Base-by-base conservation (phyloP, 306 rosid genomes). In the Oemleria cerasiformis region DNA sequence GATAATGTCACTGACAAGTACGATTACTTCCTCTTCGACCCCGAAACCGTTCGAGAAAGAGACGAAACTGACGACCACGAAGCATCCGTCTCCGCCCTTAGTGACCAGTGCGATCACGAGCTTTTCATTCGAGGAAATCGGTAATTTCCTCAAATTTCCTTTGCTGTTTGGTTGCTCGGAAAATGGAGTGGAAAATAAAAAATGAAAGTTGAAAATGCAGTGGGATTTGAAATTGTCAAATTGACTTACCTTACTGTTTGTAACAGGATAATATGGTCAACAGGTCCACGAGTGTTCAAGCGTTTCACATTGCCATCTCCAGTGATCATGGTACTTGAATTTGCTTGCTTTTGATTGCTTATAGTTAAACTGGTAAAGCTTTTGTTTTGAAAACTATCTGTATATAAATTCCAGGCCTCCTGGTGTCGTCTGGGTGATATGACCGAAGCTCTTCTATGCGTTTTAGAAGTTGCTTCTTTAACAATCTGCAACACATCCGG, bases 221-320 rank as follows among this genome's bases (percentile, higher is more conserved):
- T 38, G 54, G 4, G 12, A 20, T 54, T 13, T 54, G 13, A 25
- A 54, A 54, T 54, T 54, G 12, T 54, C 39, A 25, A 57, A 23
- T 25, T 4, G 6, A 25, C 25, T 25, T 21, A 14, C 39, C 9
- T 16, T 57, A 57, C 23, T 57, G 54, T 79, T 47, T 63, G 66
- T 67, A 54, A 61, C 86, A 93, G 98, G 88, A 91, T 93, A 67
- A 86, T 86, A 73, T 93, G 98, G 98, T 83, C 97, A 44, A 84
- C 90, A 2, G 97, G 96, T 80, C 86, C 98, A 14, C 74, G 97
- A 70, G 98, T 93, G 43, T 88, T 84, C 73, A 93, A 87, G 87
- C 77, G 98, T 51, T 93, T 93, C 72, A 88, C 96, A 47, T 74
- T 88, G 77, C 76, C 79, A n/a, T 84, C 94, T 9, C 79, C 93